Conservation (phyloP, 1,139 yeast species). For the Kluyveromyces sp. region DNA sequence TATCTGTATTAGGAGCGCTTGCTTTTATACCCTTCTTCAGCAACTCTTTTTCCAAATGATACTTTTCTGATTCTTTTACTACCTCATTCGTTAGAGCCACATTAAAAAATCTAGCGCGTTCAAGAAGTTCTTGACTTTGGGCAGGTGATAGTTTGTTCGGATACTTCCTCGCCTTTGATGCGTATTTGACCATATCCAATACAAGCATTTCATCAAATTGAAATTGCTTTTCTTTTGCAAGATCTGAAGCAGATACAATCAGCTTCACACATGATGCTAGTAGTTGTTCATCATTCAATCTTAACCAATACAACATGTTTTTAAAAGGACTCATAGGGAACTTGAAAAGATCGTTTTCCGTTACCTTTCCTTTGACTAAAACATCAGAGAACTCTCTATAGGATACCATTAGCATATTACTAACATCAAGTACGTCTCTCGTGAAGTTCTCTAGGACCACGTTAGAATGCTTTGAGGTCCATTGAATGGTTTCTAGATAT, state of each 20-base stretch:
- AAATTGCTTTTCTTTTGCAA: conserved; percentile 49
- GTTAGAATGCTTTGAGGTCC: conserved; percentile 62
- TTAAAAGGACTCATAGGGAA: conserved; percentile 40
- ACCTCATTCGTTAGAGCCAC: conserved; percentile 44
- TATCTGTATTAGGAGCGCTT: background rate
- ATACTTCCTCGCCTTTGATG: conserved; percentile 55
- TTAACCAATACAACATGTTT: conserved; percentile 66
- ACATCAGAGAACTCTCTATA: conserved; percentile 46
- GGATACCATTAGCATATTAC: conserved; percentile 59
- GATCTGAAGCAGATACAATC: conserved; percentile 57
- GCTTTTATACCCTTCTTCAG: conserved; percentile 7
- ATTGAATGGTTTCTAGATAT: conserved; percentile 56
- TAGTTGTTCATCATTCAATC: conserved; percentile 71
- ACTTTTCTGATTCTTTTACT: conserved; percentile 39
- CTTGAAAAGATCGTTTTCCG: conserved; percentile 29
- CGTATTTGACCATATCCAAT: conserved; percentile 51
- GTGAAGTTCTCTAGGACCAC: conserved; percentile 68
- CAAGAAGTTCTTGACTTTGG: conserved; percentile 50
- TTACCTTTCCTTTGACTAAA: conserved; percentile 24
- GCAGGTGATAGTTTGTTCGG: conserved; percentile 56
- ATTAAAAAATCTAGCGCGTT: conserved; percentile 51
- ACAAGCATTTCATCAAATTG: conserved; percentile 44
- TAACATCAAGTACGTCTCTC: conserved; percentile 75
- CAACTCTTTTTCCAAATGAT: conserved; percentile 27
- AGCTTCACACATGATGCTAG: conserved; percentile 67